phyloP scores from a whole-genome alignment of 148 eudicot species.

The Nepenthes gracilis region DNA sequence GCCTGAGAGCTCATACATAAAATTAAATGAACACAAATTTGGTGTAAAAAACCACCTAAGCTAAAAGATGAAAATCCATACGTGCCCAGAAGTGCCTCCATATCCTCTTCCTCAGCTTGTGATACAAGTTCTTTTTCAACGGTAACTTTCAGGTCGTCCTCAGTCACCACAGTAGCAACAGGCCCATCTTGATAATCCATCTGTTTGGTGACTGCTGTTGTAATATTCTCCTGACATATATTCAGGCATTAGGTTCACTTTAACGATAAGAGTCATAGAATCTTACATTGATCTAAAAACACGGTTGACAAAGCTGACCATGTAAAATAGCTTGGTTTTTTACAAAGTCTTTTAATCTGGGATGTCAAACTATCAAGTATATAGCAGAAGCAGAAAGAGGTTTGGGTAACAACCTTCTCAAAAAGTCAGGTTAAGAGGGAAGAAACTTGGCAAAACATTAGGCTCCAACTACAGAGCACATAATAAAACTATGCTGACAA shows the following conservation, averaged over 20 bases:
- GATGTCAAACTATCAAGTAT: too few species aligned
- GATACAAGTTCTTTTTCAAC: slow-evolving; percentile 94
- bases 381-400: neutral
- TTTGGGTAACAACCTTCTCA: neutral
- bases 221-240: slow-evolving; percentile 49
- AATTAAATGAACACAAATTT: neutral
- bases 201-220: slow-evolving; percentile 40
- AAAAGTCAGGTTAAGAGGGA: neutral
- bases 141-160: slow-evolving; percentile 61
- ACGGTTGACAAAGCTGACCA: too few species aligned
- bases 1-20: neutral
- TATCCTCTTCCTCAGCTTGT: slow-evolving; percentile 95
- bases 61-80: slow-evolving; percentile 31
- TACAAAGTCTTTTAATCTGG: too few species aligned
- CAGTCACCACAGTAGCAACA: slow-evolving; percentile 29
- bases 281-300: too few species aligned
- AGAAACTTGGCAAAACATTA: too few species aligned
- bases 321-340: neutral
- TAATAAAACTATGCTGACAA: too few species aligned
- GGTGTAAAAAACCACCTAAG: too few species aligned
- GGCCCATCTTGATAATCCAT: slow-evolving; percentile 52
- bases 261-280: too few species aligned
- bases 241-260: neutral
- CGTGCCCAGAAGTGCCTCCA: slow-evolving; percentile 99
- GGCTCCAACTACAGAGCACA: too few species aligned